These are phyloP conservation scores for Jamesozyma rosinii DNA, from an alignment of 805 yeast genomes.

Conservation along the genomic window DNA sequence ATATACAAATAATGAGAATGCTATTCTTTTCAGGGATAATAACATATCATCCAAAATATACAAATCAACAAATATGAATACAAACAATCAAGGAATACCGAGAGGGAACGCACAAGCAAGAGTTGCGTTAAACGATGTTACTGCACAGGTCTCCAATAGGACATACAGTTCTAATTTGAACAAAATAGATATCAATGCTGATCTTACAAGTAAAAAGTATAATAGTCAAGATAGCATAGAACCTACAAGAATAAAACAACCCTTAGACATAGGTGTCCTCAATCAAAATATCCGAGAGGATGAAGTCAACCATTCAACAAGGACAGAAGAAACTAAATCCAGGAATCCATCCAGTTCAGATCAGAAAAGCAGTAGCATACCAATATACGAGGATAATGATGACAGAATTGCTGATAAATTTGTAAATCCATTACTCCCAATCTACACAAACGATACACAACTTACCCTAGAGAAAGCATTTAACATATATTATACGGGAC, in stretches of 20 bases:
- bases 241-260: neutral
- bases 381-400: neutral
- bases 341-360: no score
- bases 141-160: conserved; percentile 10
- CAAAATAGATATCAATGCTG: neutral
- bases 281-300: neutral
- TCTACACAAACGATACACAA: neutral
- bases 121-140: conserved; percentile 18
- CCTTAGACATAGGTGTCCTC: neutral
- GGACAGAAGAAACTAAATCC: neutral
- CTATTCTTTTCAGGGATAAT: no score
- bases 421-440: conserved; percentile 1
- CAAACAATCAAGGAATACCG: neutral
- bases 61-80: neutral
- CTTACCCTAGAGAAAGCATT: conserved; percentile 1
- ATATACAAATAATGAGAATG: no score
- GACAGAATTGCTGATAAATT: neutral
- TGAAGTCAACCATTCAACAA: no score
- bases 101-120: neutral
- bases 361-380: neutral
- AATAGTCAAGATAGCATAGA: neutral
- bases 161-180: neutral
- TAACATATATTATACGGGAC: neutral
- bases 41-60: no score
- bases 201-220: neutral